Conservation (phyloP, 2,329 filamentous ascomycete species). For the Calonectria hawksworthii region DNA sequence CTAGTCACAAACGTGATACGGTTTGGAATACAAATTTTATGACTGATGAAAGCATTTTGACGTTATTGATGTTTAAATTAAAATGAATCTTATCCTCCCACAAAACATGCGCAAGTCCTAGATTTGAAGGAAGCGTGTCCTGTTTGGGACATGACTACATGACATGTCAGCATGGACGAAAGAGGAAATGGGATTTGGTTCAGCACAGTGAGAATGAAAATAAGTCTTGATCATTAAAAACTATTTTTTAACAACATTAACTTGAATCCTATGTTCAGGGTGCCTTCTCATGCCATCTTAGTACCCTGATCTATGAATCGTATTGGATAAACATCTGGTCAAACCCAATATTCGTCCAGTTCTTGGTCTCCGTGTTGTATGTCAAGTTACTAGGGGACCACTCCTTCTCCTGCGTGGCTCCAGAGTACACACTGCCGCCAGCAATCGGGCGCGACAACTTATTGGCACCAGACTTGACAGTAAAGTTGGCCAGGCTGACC, state of each 20-base stretch:
- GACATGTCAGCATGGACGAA: background rate
- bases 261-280: background rate
- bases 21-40: too few species aligned
- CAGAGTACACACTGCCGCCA: background rate
- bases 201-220: background rate
- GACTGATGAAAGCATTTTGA: too few species aligned
- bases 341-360: background rate
- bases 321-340: background rate
- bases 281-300: background rate
- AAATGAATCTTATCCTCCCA: too few species aligned
- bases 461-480: background rate
- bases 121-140: background rate
- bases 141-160: background rate
- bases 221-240: background rate
- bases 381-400: background rate
- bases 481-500: slow-evolving; percentile 1
- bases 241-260: background rate
- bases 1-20: too few species aligned
- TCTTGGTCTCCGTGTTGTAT: background rate
- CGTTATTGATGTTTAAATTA: too few species aligned
- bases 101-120: background rate
- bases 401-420: background rate
- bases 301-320: background rate
- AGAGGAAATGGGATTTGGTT: background rate
- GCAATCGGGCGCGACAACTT: background rate